Conservation (phyloP, 257 asterid genomes). For the Salvia splendens region DNA sequence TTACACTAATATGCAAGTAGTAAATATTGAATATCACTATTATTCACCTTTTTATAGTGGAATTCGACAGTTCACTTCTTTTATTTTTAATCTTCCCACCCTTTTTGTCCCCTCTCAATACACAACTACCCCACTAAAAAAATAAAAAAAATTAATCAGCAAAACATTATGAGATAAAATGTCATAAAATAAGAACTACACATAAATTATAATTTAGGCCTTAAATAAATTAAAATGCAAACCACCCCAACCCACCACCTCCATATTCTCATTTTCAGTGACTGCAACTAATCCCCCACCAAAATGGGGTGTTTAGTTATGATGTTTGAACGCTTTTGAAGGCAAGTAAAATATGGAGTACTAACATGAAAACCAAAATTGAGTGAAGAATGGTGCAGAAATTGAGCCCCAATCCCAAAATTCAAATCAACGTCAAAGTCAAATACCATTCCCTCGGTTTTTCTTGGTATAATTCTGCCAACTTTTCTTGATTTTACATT, state of each 20-base stretch:
- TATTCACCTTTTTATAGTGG: constrained; percentile 19
- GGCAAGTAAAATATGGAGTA: constrained; percentile 1
- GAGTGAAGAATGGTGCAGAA: constrained; percentile 11
- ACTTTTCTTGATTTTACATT: constrained; percentile 40
- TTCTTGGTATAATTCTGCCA: constrained; percentile 37
- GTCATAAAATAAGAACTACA: neutral
- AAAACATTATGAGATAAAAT: neutral
- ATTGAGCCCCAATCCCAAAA: constrained; percentile 24
- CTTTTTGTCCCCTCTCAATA: neutral
- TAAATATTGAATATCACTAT: constrained; percentile 2
- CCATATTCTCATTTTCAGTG: constrained; percentile 34
- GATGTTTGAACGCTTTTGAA: constrained; percentile 26
- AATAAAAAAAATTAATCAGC: neutral
- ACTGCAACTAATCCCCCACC: constrained; percentile 17
- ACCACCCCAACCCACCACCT: constrained; percentile 14
- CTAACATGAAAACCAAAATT: neutral
- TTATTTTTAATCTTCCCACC: too few relatives aligned
- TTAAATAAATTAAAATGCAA: neutral
- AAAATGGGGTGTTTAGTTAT: constrained; percentile 8
- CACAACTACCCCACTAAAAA: constrained; percentile 13
- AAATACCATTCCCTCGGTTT: constrained; percentile 14
- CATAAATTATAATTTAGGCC: neutral
- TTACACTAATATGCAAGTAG: constrained; percentile 3
- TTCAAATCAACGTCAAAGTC: constrained; percentile 34
- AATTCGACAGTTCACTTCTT: constrained; percentile 5